Evolutionary conservation across 2,329 filamentous ascomycete genomes (phyloP), one percentile per base, ranked within the genome.

Genomic region (Aureobasidium vineae): DNA sequence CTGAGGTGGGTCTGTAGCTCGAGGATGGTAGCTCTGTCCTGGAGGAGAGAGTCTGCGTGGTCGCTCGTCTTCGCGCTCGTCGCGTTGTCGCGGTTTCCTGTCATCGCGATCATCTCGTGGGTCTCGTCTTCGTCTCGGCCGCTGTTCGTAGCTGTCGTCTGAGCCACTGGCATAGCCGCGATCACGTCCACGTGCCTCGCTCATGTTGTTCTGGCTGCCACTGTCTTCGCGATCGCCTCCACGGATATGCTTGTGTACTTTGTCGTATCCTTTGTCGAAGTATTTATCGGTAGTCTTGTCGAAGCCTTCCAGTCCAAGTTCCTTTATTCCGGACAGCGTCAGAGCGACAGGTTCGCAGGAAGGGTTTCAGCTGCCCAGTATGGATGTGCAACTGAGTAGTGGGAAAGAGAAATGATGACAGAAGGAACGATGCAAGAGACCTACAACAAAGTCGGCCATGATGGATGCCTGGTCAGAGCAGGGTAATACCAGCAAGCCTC

Each of bases 191-290:
- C 41, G 52, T n/a, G 43, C 19, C 8, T 54, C 33, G 23, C 26
- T 50, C 63, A 65, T 65, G 31, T 50, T 65, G 33, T 21, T 40
- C 28, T 28, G 8, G 28, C 13, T 19, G 45, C 15, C 31, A 21
- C 16, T 36, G 21, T 52, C 31, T 53, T 38, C 16, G 23, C 47
- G 45, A 41, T 28, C 45, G 60, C 43, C 36, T 40, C 23, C 23
- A 31, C 49, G 43, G 6, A 43, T 28, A 38, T 61, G 43, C 1
- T 26, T 49, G 28, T 60, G 40, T 19, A 66, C 2, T 36, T 33
- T 60, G 28, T 66, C 64, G 64, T 66, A 66, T 23, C 50, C 52
- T 33, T 57, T 57, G n/a, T 66, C 64, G 19, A 60, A 66, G 41
- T 33, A 33, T 26, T 60, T 66, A 15, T 66, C 54, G 53, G 45